phyloP scores from a whole-genome alignment of 495 filamentous ascomycete genomes.

The Hyaloscypha variabilis region DNA sequence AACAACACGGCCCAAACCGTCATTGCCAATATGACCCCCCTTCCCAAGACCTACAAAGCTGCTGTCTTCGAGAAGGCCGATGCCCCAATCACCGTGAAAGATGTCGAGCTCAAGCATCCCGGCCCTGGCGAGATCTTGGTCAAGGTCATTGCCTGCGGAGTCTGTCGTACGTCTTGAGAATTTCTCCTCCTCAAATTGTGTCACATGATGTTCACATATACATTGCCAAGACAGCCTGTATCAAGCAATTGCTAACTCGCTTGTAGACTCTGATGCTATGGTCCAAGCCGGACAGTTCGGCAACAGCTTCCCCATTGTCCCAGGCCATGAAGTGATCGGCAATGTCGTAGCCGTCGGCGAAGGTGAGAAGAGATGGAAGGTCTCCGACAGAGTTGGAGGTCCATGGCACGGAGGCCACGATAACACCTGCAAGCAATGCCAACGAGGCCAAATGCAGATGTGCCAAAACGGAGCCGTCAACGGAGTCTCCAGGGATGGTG shows the following conservation, averaged over 20 bases:
- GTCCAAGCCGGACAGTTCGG: conserved; percentile 41
- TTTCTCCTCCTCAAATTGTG: too few species aligned
- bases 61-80: conserved; percentile 45
- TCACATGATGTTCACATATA: too few species aligned
- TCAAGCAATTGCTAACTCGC: too few species aligned
- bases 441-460: conserved; percentile 55
- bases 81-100: conserved; percentile 43
- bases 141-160: conserved; percentile 51
- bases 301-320: conserved; percentile 51
- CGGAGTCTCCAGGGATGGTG: conserved; percentile 54
- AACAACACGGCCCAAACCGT: not conserved
- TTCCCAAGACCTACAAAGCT: conserved; percentile 54
- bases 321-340: conserved; percentile 59
- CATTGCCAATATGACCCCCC: conserved; percentile 29
- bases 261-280: conserved; percentile 45
- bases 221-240: too few species aligned
- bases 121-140: conserved; percentile 45
- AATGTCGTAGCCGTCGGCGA: conserved; percentile 52
- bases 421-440: conserved; percentile 48
- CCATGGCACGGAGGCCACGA: conserved; percentile 60
- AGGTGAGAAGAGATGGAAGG: conserved; percentile 43
- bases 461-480: conserved; percentile 54
- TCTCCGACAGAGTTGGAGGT: conserved; percentile 54
- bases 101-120: conserved; percentile 46
- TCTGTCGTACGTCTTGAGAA: too few species aligned